Evolutionary conservation across 768 basidiomycete genomes (phyloP), one percentile per base, ranked within the genome.

Genomic region (Pulveroboletus sp.): DNA sequence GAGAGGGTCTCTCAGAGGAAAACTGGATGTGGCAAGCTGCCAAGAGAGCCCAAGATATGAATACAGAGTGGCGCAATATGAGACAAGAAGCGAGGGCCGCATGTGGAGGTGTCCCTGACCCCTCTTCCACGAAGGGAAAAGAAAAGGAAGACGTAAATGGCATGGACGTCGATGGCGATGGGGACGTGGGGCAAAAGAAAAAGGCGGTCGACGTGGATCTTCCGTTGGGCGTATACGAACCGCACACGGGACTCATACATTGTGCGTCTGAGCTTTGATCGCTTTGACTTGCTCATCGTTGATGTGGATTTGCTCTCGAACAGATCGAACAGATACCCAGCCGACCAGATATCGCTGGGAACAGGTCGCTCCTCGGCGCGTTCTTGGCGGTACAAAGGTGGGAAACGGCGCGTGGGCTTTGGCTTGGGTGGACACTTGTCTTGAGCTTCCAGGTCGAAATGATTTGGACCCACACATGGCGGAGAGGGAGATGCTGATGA

Each of bases 11-110:
- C 10, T 84, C 79, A 31, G 85, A 83, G 61, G 88, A 94, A 57
- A 95, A 95, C 61, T 98, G 94, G 94, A 94, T 97, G 89, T 75
- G 68, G 60, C 78, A 85, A 68, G 84, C 84, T 52, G 87, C 93
- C 1, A 75, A 72, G 57, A 76, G 85, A 29, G 82, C 84, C 2
- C 58, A 70, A 5, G 82, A 88, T 38, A 73, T 83, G 36, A 85
- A 84, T 41, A 71, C 77, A 24, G 82, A 82, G 54, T 90, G 82
- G 82, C 56, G 72, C 21, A 77, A 73, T 60, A 77, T 79, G 61
- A 71, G 89, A 52, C 72, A 66, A 55, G 79, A 82, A 43, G 72
- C 75, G 16, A 61, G 83, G 56, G 78, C 71, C 47, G 71, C 72
- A 43, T 77, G 75, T 17, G 78, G 82, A 10, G 79, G 80, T 6